Base-by-base conservation (phyloP, 2,329 filamentous ascomycete genomes). In the Cercospora canescens region DNA sequence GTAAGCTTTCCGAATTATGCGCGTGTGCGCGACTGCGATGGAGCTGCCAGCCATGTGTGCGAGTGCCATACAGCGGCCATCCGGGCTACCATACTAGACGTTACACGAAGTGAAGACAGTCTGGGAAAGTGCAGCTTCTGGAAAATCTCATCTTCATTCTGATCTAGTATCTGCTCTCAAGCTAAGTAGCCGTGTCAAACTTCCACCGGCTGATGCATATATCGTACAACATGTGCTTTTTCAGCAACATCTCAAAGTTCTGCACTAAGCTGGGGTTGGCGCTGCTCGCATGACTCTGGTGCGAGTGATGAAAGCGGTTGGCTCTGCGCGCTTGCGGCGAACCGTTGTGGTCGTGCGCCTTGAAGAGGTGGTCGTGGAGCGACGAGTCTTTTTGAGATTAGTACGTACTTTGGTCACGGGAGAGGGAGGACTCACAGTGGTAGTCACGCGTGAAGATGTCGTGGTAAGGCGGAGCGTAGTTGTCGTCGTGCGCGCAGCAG, bases 321-420 rank as follows among this genome's bases (percentile, higher is more conserved):
- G 35, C 57, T 45, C 57, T 18, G 57, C 21, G 37, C 57, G 57
- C 57, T 60, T 60, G 57, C 57, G 57, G n/a, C 39, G 57, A 24
- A 58, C 35, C 9, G 41, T 37, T 6, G 57, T 57, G 5, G 63
- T 78, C 5, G 35, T 62, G 34, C 41, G 26, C 16, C 41, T 65
- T 14, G 60, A 62, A n/a, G 62, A 35, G 4, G 45, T 59, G 24
- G 34, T 60, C 41, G 35, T 56, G 39, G 30, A 18, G 32, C 52
- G 54, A 12, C 28, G 56, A 39, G 28, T 55, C 6, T 34, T 60
- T 24, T 21, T 6, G 28, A n/a, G 35, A 30, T 56, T 30, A 56
- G 52, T 12, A n/a, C 21, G 30, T 4, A 18, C 28, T 34, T 18
- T 16, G 4, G 9, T 14, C 6, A 14, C 6, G 28, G n/a, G 5